Conservation (phyloP, 306 rosid species). For the Ammopiptanthus mongolicus region DNA sequence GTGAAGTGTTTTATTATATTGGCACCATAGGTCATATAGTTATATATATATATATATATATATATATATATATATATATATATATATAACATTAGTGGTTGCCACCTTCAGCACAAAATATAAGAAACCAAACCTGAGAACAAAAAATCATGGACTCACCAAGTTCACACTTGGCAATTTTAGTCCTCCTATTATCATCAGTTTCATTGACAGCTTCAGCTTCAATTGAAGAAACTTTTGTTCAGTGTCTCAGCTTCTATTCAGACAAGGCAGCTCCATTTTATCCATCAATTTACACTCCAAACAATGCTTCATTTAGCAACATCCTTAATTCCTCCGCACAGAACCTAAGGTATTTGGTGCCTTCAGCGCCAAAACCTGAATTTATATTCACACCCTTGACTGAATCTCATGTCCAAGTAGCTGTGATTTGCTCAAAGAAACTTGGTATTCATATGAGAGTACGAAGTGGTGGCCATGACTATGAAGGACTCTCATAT, state of each 20-base stretch:
- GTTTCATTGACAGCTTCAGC: constrained; percentile 33
- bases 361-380: constrained; percentile 59
- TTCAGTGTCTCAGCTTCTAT: constrained; percentile 37
- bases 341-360: constrained; percentile 47
- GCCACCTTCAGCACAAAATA: constrained; percentile 15
- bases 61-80: no score
- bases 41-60: constrained; percentile 8
- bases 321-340: constrained; percentile 46
- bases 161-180: constrained; percentile 10
- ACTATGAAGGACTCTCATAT: constrained; percentile 80
- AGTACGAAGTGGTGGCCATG: constrained; percentile 80
- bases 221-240: constrained; percentile 37
- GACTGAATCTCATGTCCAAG: constrained; percentile 57
- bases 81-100: not conserved
- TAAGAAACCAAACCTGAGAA: constrained; percentile 1
- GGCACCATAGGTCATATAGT: not conserved
- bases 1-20: not conserved
- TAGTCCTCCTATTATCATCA: constrained; percentile 33
- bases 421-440: constrained; percentile 59
- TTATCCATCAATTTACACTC: constrained; percentile 24
- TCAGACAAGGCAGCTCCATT: constrained; percentile 41
- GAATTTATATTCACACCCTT: constrained; percentile 62
- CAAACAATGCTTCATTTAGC: constrained; percentile 31
- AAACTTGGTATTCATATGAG: constrained; percentile 52
- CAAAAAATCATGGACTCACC: constrained; percentile 32